These are phyloP conservation scores for Pseudopithomyces maydicus DNA, from an alignment of 2,329 filamentous ascomycete genomes.

Conservation along the genomic window DNA sequence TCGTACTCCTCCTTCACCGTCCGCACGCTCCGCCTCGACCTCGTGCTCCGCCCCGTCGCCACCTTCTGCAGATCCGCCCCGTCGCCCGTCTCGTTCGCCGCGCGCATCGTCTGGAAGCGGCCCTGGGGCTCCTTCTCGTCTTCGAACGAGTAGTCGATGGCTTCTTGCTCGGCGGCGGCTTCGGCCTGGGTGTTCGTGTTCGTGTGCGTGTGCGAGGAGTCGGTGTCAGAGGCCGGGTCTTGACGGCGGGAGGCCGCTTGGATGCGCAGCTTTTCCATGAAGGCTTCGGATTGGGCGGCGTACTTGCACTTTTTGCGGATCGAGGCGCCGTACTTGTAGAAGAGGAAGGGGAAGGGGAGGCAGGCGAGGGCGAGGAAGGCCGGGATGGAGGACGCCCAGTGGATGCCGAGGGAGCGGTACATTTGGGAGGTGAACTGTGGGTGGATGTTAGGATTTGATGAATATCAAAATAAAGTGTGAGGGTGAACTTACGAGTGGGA, in stretches of 20 bases:
- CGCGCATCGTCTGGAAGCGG: conserved; percentile 47
- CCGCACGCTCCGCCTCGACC: conserved; percentile 28
- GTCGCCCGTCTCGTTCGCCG: conserved; percentile 36
- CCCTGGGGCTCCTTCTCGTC: conserved; percentile 25
- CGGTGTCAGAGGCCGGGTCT: conserved; percentile 15
- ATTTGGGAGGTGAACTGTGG: conserved; percentile 53
- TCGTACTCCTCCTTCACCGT: conserved; percentile 37
- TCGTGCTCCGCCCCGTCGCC: conserved; percentile 33
- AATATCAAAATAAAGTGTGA: conserved; percentile 63
- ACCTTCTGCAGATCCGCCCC: conserved; percentile 31
- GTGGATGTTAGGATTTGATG: background rate
- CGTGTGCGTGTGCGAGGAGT: conserved; percentile 35
- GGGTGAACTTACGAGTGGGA: conserved; percentile 58
- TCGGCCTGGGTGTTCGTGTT: too few species aligned
- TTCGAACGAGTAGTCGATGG: conserved; percentile 22
- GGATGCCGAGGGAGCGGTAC: conserved; percentile 59
- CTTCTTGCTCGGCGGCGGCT: conserved; percentile 27
- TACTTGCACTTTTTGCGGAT: conserved; percentile 74
- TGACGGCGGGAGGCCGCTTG: conserved; percentile 24
- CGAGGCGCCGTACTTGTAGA: conserved; percentile 70
- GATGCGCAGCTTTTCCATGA: conserved; percentile 57
- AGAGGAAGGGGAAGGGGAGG: conserved; percentile 75
- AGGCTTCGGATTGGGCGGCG: conserved; percentile 67
- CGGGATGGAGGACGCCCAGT: conserved; percentile 76
- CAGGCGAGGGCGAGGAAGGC: conserved; percentile 75